phyloP scores from a whole-genome alignment of 2,329 filamentous ascomycete genomes.

The Xylaria sp. region DNA sequence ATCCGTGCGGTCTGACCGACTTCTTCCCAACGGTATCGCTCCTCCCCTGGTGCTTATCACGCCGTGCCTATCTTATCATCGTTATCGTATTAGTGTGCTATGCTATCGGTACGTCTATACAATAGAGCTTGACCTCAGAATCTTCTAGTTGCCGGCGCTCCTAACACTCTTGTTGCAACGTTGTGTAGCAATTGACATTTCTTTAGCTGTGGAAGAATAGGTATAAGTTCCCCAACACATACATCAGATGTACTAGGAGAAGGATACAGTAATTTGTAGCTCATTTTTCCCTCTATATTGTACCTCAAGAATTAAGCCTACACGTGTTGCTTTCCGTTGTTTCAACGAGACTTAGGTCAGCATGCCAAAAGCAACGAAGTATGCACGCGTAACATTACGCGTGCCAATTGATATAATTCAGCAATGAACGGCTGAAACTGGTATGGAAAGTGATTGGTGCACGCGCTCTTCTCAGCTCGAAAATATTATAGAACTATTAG shows the following conservation, averaged over 20 bases:
- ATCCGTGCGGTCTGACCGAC: slow-evolving; percentile 3
- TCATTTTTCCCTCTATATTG: too few species aligned
- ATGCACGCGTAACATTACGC: background rate
- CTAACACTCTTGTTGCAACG: too few species aligned
- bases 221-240: too few species aligned
- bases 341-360: background rate
- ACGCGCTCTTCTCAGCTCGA: background rate
- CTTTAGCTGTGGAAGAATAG: too few species aligned
- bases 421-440: background rate
- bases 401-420: background rate
- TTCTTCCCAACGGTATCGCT: background rate
- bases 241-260: too few species aligned
- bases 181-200: too few species aligned
- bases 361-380: background rate
- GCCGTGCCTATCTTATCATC: background rate
- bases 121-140: too few species aligned
- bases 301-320: too few species aligned
- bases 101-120: too few species aligned
- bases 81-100: background rate
- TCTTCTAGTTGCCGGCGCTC: too few species aligned
- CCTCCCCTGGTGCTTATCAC: background rate
- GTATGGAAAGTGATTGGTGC: background rate
- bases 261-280: too few species aligned
- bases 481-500: background rate
- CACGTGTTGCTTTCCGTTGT: background rate